Conservation (phyloP, 2,329 filamentous ascomycete genomes). For the Drechslerella stenobrocha region DNA sequence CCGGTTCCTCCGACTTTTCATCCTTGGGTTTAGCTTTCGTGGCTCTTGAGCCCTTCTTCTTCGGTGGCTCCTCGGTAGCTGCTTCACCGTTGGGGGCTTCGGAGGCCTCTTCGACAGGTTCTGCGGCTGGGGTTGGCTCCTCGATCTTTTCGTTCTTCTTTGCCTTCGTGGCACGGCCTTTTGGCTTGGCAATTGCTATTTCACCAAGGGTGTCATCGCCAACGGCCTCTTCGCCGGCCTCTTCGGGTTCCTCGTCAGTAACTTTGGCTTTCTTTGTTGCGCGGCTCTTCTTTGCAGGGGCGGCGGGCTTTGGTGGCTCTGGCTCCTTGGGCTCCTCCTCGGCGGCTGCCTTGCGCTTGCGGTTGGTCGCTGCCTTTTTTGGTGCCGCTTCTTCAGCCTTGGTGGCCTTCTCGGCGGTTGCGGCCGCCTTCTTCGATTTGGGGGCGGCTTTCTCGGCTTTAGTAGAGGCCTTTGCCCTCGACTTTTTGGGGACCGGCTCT, state of each 20-base stretch:
- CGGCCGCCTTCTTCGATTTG: background rate
- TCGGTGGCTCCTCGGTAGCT: constrained; percentile 10
- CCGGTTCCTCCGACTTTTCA: constrained; percentile 19
- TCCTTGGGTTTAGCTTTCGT: constrained; percentile 14
- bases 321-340: constrained; percentile 21
- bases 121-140: constrained; percentile 7
- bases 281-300: constrained; percentile 21
- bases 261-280: constrained; percentile 35
- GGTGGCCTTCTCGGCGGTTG: constrained; percentile 5
- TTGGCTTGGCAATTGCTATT: constrained; percentile 39
- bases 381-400: constrained; percentile 20
- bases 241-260: constrained; percentile 16
- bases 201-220: constrained; percentile 39
- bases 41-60: constrained; percentile 15
- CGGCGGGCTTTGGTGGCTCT: constrained; percentile 14
- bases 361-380: constrained; percentile 18
- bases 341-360: constrained; percentile 29
- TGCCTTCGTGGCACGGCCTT: constrained; percentile 18
- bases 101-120: constrained; percentile 1
- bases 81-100: constrained; percentile 16
- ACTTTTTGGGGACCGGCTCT: constrained; percentile 14
- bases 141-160: constrained; percentile 20
- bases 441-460: constrained; percentile 5
- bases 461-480: constrained; percentile 5
- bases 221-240: constrained; percentile 5